Percentiles rank a stretch among this genome's conserved stretches.
Evolutionary conservation across 257 asterid species (phyloP).

Genomic region (Jacaranda copaia): DNA sequence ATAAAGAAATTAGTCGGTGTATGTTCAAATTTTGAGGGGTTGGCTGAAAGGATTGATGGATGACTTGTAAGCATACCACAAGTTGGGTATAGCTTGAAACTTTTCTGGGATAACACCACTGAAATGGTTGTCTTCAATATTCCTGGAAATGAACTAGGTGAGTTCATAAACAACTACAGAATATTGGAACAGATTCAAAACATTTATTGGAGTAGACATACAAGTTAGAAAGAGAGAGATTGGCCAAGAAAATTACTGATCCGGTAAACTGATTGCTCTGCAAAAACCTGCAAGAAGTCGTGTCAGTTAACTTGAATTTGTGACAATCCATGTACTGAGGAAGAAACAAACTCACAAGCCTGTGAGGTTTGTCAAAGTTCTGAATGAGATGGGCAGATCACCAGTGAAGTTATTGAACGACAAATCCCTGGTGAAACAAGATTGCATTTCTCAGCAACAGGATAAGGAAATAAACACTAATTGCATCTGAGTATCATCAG

Average conservation of each 20-base stretch:
- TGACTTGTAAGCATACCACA: constrained; percentile 56
- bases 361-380: constrained; percentile 59
- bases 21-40: background rate
- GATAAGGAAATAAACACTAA: no score
- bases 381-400: constrained; percentile 88
- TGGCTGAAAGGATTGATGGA: constrained; percentile 5
- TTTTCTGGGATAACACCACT: constrained; percentile 90
- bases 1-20: constrained; percentile 12
- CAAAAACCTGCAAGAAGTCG: constrained; percentile 65
- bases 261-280: constrained; percentile 85
- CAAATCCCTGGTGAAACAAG: constrained; percentile 70
- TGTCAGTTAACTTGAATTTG: constrained; percentile 22
- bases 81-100: constrained; percentile 71
- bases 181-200: background rate
- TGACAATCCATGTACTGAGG: constrained; percentile 11
- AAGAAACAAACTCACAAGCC: constrained; percentile 63
- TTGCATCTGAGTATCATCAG: no score
- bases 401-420: constrained; percentile 85
- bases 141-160: constrained; percentile 55
- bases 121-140: constrained; percentile 88
- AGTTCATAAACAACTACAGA: constrained; percentile 36
- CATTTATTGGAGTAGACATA: constrained; percentile 44
- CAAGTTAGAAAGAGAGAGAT: constrained; percentile 76
- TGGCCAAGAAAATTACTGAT: constrained; percentile 75
- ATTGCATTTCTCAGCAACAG: constrained; percentile 23